A percentile compares a stretch with the other conserved stretches of the same genome.
Evolutionary conservation across 306 rosid genomes (phyloP).

Genomic region (Medicago arabica): DNA sequence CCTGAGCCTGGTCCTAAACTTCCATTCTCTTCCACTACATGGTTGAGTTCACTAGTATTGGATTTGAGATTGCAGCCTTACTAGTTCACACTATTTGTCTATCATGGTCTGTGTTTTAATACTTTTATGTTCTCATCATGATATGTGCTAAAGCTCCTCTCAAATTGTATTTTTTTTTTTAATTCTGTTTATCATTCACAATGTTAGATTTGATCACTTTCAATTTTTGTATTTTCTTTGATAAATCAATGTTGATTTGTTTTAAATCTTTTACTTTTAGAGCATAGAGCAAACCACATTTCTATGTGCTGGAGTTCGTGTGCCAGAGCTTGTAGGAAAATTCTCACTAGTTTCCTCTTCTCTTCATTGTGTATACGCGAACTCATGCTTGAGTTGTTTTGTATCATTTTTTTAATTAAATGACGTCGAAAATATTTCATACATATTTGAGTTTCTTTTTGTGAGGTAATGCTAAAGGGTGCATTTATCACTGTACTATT

Average conservation of each 20-base stretch:
- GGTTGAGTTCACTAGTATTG: constrained; percentile 40
- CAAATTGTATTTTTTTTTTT: constrained; percentile 1
- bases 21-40: constrained; percentile 39
- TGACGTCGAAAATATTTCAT: not conserved
- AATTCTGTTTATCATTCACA: not conserved
- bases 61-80: constrained; percentile 36
- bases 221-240: constrained; percentile 6
- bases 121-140: constrained; percentile 11
- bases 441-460: not conserved
- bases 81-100: constrained; percentile 11
- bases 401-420: not conserved
- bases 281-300: not conserved
- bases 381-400: not conserved
- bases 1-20: constrained; percentile 39
- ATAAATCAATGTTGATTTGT: not conserved
- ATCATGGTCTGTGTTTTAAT: not conserved
- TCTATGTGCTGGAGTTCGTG: not conserved
- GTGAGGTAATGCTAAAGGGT: not conserved
- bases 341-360: not conserved
- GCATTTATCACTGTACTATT: not conserved
- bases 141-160: not conserved
- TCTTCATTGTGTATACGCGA: too few species aligned
- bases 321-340: not conserved
- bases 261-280: not conserved
- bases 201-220: not conserved